A percentile compares a stretch with the other conserved stretches of the same genome.
phyloP scores from a whole-genome alignment of 768 basidiomycete species.

The Tylopilus sp. region DNA sequence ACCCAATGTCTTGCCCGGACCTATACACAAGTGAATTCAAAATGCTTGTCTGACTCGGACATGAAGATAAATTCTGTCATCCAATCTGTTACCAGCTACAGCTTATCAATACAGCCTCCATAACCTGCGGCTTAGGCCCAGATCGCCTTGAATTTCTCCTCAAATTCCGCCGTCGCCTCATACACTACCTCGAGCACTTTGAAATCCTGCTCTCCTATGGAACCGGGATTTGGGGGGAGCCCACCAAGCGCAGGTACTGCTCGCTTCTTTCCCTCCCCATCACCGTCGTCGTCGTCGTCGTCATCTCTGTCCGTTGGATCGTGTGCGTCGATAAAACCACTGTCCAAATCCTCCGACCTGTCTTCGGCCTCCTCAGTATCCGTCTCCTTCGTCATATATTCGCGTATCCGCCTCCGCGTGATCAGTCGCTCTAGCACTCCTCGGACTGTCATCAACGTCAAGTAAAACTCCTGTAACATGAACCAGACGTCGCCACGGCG shows the following conservation, averaged over 20 bases:
- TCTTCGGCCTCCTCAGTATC: conserved; percentile 18
- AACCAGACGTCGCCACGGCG: conserved; percentile 66
- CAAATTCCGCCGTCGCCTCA: conserved; percentile 45
- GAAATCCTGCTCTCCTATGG: conserved; percentile 50
- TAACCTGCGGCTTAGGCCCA: conserved; percentile 44
- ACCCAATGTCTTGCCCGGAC: too few species aligned
- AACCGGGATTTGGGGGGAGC: conserved; percentile 33
- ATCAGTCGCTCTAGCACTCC: conserved; percentile 47
- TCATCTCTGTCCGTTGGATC: conserved; percentile 29
- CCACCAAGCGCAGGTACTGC: background rate
- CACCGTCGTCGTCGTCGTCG: conserved; percentile 17
- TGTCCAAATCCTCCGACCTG: conserved; percentile 27
- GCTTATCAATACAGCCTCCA: background rate
- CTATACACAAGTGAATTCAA: too few species aligned
- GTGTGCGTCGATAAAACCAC: conserved; percentile 29
- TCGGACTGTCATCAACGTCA: conserved; percentile 49
- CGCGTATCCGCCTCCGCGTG: conserved; percentile 24
- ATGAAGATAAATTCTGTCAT: too few species aligned
- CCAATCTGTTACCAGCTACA: too few species aligned
- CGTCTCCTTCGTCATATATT: conserved; percentile 8
- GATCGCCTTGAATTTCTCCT: conserved; percentile 58
- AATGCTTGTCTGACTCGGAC: too few species aligned
- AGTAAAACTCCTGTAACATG: conserved; percentile 52
- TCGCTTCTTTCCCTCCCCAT: conserved; percentile 19
- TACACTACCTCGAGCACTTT: conserved; percentile 49